Percentiles rank a stretch among this genome's conserved stretches.
phyloP scores from a whole-genome alignment of 179 eudicot genomes.

The Beta corolliflora region DNA sequence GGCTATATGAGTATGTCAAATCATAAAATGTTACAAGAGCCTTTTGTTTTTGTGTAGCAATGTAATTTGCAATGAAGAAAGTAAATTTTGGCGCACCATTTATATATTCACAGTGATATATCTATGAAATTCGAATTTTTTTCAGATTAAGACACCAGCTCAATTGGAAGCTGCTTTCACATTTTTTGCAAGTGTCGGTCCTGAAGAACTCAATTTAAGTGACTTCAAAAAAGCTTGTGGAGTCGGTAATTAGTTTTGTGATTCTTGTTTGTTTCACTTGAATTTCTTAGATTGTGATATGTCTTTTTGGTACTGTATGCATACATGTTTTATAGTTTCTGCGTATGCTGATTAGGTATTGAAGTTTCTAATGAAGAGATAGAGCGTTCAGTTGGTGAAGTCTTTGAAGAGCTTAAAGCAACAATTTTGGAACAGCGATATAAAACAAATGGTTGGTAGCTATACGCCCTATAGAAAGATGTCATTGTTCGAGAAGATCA shows the following conservation, averaged over 20 bases:
- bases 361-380: conserved; percentile 77
- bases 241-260: conserved; percentile 52
- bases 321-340: not conserved
- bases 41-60: not conserved
- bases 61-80: not conserved
- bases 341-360: conserved; percentile 48
- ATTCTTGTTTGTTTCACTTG: not conserved
- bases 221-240: conserved; percentile 90
- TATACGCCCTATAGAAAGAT: not conserved
- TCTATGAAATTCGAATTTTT: not conserved
- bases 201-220: conserved; percentile 49
- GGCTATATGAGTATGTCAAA: not conserved
- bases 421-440: conserved; percentile 74
- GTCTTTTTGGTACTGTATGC: not conserved
- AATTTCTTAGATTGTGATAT: not conserved
- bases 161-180: conserved; percentile 69
- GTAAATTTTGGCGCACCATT: not conserved
- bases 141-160: conserved; percentile 67
- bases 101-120: too few relatives aligned
- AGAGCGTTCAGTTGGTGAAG: conserved; percentile 49
- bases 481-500: not conserved
- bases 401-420: conserved; percentile 63
- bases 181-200: conserved; percentile 50
- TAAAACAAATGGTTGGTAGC: conserved; percentile 66
- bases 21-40: not conserved